phyloP scores from a whole-genome alignment of 345 rosid species.

The Eucalyptus paniculata region DNA sequence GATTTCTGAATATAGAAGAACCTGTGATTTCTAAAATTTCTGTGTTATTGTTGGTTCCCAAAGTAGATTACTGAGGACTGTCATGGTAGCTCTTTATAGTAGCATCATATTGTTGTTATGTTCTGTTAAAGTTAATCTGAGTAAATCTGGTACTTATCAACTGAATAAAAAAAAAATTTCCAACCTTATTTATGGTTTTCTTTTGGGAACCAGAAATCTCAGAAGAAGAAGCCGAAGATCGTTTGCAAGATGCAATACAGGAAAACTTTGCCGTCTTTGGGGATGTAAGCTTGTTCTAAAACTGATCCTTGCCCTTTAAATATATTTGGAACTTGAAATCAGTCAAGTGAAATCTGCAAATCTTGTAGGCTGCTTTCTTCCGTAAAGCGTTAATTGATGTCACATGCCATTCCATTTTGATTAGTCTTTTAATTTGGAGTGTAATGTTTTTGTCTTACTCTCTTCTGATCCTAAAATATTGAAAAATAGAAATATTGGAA shows the following conservation, averaged over 20 bases:
- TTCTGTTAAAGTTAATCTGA: not conserved
- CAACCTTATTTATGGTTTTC: not conserved
- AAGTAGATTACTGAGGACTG: not conserved
- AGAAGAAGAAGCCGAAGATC: slow-evolving; percentile 96
- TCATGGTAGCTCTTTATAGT: not conserved
- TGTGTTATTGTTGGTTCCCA: not conserved
- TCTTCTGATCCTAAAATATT: not conserved
- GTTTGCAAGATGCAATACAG: slow-evolving; percentile 88
- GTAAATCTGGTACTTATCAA: not conserved
- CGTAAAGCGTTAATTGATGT: not conserved
- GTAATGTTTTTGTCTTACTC: not conserved
- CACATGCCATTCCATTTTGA: not conserved
- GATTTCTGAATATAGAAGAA: not conserved
- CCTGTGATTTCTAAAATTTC: not conserved
- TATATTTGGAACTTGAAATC: not conserved
- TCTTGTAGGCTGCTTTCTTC: not conserved
- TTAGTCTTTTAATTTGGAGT: not conserved
- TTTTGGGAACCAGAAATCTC: slow-evolving; percentile 63
- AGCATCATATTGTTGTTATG: not conserved
- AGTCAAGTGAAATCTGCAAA: not conserved
- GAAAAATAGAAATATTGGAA: not conserved
- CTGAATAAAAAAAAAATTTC: not conserved
- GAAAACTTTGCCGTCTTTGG: slow-evolving; percentile 96
- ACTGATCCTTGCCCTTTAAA: not conserved
- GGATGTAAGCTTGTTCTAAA: slow-evolving; percentile 44